Conservation (phyloP, 2,329 filamentous ascomycete species). For the Colletotrichum magnum region DNA sequence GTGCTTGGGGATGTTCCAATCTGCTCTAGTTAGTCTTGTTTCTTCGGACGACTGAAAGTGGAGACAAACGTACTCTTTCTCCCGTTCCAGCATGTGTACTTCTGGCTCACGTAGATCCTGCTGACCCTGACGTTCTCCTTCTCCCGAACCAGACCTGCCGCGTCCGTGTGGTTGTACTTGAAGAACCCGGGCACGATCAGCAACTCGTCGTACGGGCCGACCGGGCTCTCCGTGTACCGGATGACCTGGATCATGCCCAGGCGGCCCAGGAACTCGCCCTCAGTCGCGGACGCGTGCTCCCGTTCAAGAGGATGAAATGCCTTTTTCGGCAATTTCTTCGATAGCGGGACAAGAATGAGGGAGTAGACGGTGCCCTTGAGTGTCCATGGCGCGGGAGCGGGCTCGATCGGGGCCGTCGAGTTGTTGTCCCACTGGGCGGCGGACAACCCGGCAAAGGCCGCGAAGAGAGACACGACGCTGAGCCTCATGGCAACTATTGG, state of each 20-base stretch:
- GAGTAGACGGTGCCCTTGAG: slow-evolving; percentile 41
- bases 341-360: slow-evolving; percentile 32
- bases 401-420: slow-evolving; percentile 34
- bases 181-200: slow-evolving; percentile 62
- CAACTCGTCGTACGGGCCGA: slow-evolving; percentile 68
- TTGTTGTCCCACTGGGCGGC: slow-evolving; percentile 35
- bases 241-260: slow-evolving; percentile 64
- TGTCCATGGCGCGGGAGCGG: slow-evolving; percentile 40
- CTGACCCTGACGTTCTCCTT: slow-evolving; percentile 59
- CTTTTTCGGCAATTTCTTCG: slow-evolving; percentile 33
- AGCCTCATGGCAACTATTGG: too few species aligned
- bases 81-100: slow-evolving; percentile 66
- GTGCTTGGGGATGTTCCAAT: slow-evolving; percentile 70
- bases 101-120: slow-evolving; percentile 67
- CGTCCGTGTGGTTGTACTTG: slow-evolving; percentile 51
- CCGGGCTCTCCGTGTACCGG: slow-evolving; percentile 63
- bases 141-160: slow-evolving; percentile 43
- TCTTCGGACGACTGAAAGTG: background rate
- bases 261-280: slow-evolving; percentile 57
- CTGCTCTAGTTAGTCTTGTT: slow-evolving; percentile 45
- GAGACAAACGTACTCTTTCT: slow-evolving; percentile 58
- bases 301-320: slow-evolving; percentile 24
- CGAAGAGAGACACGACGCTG: background rate
- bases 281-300: slow-evolving; percentile 25
- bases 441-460: slow-evolving; percentile 1